Evolutionary conservation across 208 protist genomes (phyloP).

Genomic region (Zelonia costaricensis): DNA sequence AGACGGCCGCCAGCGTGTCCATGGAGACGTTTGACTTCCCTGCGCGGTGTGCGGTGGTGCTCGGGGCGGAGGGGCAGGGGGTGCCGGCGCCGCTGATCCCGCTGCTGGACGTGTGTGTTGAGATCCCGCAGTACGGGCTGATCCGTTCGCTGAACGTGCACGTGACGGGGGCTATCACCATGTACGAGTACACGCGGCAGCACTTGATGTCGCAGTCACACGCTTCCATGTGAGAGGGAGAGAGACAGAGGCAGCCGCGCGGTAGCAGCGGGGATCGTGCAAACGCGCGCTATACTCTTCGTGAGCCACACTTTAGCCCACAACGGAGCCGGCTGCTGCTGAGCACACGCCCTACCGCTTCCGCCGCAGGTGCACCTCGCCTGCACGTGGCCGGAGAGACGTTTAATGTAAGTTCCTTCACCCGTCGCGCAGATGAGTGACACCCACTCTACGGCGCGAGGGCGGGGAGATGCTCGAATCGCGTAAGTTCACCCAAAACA

Average conservation of each 20-base stretch:
- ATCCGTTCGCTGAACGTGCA: conserved; percentile 94
- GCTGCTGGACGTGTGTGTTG: conserved; percentile 86
- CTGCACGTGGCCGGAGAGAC: no score
- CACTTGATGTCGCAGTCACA: conserved; percentile 50
- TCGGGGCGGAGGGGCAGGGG: conserved; percentile 90
- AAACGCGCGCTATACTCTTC: background rate
- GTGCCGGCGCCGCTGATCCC: conserved; percentile 81
- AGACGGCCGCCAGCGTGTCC: conserved; percentile 81
- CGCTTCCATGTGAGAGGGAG: background rate
- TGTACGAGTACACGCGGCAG: conserved; percentile 93
- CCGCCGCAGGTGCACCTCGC: no score
- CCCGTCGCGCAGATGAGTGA: no score
- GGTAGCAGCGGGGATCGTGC: background rate
- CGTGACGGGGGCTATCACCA: conserved; percentile 86
- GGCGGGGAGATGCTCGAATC: no score
- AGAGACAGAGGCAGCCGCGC: no score
- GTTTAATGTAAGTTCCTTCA: no score
- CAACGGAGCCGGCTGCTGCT: no score
- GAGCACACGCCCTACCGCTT: no score
- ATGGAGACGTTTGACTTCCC: conserved; percentile 78
- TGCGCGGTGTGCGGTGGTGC: conserved; percentile 63
- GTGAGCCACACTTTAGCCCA: no score
- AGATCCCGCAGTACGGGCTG: conserved; percentile 92
- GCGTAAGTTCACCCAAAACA: no score
- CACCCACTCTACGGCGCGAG: no score